Conservation (phyloP, 257 asterid genomes). For the Ballota nigra region DNA sequence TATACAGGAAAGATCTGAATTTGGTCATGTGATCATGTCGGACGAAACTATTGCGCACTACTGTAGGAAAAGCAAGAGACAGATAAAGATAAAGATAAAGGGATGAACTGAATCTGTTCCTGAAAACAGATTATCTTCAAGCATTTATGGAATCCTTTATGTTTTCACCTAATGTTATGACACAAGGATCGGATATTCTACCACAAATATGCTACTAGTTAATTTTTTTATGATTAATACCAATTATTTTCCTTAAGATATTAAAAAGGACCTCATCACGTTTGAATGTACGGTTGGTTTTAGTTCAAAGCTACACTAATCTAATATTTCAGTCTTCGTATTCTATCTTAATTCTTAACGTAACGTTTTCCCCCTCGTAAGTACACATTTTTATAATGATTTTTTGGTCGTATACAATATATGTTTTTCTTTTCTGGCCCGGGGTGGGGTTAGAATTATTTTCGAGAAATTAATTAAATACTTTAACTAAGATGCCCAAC, state of each 20-base stretch:
- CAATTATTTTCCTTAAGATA: neutral
- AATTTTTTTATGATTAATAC: neutral
- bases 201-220: neutral
- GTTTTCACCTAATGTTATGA: conserved; percentile 13
- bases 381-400: neutral
- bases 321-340: neutral
- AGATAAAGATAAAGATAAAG: neutral
- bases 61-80: neutral
- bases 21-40: neutral
- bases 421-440: neutral
- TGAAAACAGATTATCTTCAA: neutral
- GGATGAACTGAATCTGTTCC: neutral
- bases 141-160: conserved; percentile 19
- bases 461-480: neutral
- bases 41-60: neutral
- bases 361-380: too few relatives aligned
- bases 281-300: neutral
- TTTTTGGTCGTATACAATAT: neutral
- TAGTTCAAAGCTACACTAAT: conserved; percentile 1
- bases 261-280: neutral
- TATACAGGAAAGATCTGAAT: neutral
- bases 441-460: neutral
- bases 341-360: too few relatives aligned
- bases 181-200: conserved; percentile 3
- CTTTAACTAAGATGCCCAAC: neutral